Base-by-base conservation (phyloP, 108 stramenopile species). In the Nitzschia sp. region DNA sequence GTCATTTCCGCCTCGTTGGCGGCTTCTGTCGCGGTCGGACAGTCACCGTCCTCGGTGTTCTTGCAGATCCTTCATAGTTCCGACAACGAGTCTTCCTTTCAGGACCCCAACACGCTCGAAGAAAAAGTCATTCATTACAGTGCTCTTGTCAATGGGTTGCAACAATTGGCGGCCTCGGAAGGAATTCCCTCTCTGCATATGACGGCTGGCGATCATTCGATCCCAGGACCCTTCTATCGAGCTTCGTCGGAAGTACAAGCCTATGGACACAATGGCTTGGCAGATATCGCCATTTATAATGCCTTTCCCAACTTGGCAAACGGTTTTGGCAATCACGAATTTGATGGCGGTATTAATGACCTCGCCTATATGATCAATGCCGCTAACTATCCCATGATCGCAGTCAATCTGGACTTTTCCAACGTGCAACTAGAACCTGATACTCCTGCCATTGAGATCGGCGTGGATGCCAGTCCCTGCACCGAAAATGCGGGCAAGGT, bases 321-420 rank as follows among this genome's bases (percentile, higher is more conserved):
- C 25, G 57, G 62, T 65, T 8, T 58, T 11, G 57, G 57, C 5
- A 41, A 56, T 46, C 73, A 74, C 66, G 67, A 67, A 67, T 56
- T 63, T 32, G 45, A 68, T 57, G 55, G 34, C 23, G 36, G 61
- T 63, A 59, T 56, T 50, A 38, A 50, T 19, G 63, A 44, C 25
- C 29, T 58, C 29, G 57, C 57, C 28, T 6, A 6, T 6, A 16
- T n/a, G 33, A 48, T 58, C 30, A 45, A 33, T 21, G 52, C 56
- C 27, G 1, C 41, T 17, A 19, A 29, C 25, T 67, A 36, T 30
- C 63, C 63, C 1, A 21, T 74, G n/a, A 31, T 68, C 1, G 54
- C 48, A 45, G 56, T 29, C 1, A 58, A 58, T n/a, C n/a, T 58
- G 5, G 56, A 74, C 56, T 44, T 74, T 48, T 26, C 9, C 25